These are phyloP conservation scores for Tausonia pullulans DNA, from an alignment of 1,284 basidiomycete species.

Conservation along the genomic window DNA sequence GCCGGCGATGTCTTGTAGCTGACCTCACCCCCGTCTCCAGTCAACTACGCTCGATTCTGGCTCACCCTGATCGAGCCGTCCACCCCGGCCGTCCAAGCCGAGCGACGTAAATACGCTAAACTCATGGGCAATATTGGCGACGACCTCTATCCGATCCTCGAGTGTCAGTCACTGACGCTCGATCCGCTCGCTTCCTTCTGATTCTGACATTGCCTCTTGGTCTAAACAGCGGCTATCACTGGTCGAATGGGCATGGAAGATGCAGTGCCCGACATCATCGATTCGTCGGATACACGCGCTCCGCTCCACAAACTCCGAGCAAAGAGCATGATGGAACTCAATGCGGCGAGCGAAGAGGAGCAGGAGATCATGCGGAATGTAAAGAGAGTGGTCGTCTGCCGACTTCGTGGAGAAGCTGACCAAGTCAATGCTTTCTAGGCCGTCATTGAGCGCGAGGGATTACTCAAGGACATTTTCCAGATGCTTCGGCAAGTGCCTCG, in stretches of 20 bases:
- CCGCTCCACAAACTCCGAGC: too few relatives aligned
- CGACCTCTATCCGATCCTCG: slow-evolving; percentile 58
- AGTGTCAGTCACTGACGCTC: not conserved
- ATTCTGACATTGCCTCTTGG: slow-evolving; percentile 9
- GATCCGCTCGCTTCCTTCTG: not conserved
- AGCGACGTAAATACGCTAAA: slow-evolving; percentile 71
- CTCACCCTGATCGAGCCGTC: slow-evolving; percentile 66
- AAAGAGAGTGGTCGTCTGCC: slow-evolving; percentile 23
- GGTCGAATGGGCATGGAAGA: slow-evolving; percentile 39
- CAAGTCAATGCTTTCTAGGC: slow-evolving; percentile 33
- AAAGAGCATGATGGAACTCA: slow-evolving; percentile 19
- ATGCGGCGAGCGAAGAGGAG: slow-evolving; percentile 41
- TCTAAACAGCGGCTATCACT: slow-evolving; percentile 77
- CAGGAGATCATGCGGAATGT: slow-evolving; percentile 59
- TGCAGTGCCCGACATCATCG: slow-evolving; percentile 12
- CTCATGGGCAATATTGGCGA: slow-evolving; percentile 80
- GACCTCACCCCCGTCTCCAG: slow-evolving; percentile 11
- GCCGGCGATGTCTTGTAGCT: too few relatives aligned
- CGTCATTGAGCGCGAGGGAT: slow-evolving; percentile 64
- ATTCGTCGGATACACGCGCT: too few relatives aligned
- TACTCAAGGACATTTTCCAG: slow-evolving; percentile 57
- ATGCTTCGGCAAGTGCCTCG: slow-evolving; percentile 56
- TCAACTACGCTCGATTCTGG: slow-evolving; percentile 56
- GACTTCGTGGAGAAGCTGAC: too few relatives aligned
- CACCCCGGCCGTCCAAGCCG: slow-evolving; percentile 49